Percentiles rank a stretch among this genome's conserved stretches.
These are phyloP conservation scores for Fragaria vesca DNA, from an alignment of 306 rosid genomes.

Conservation along the genomic window DNA sequence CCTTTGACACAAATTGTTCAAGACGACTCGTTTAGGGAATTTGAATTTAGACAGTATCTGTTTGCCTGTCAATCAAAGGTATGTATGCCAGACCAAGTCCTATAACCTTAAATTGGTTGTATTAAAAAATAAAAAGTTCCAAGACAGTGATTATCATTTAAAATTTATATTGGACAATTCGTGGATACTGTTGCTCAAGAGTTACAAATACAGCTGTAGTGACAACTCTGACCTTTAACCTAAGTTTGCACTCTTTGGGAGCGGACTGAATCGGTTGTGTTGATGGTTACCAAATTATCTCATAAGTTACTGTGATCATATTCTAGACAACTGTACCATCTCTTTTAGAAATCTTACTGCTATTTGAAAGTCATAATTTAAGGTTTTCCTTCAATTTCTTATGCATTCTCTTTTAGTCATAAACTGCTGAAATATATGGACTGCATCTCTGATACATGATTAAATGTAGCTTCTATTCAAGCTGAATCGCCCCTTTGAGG, in stretches of 20 bases:
- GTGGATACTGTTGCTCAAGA: slow-evolving; percentile 2
- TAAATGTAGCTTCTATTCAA: slow-evolving; percentile 81
- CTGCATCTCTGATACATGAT: slow-evolving; percentile 24
- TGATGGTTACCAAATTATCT: neutral
- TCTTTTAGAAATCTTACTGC: neutral
- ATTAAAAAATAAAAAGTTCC: slow-evolving; percentile 13
- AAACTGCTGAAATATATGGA: neutral
- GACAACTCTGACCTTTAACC: neutral
- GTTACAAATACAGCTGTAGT: neutral
- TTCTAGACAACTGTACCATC: neutral
- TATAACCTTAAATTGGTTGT: neutral
- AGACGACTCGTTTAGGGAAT: slow-evolving; percentile 96
- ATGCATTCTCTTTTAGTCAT: neutral
- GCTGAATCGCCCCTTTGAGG: slow-evolving; percentile 88
- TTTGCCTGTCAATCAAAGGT: slow-evolving; percentile 96
- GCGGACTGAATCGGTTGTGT: neutral
- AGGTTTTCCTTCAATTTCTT: neutral
- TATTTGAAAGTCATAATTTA: neutral
- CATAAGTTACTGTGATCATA: neutral
- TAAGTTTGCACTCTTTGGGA: neutral
- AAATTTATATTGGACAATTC: neutral
- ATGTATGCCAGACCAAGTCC: slow-evolving; percentile 40
- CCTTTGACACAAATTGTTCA: slow-evolving; percentile 85
- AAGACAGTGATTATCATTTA: slow-evolving; percentile 18
- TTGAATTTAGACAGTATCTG: slow-evolving; percentile 94